Percentiles rank a stretch among this genome's conserved stretches.
Evolutionary conservation across 768 basidiomycete genomes (phyloP).

Genomic region (Hericium coralloides): DNA sequence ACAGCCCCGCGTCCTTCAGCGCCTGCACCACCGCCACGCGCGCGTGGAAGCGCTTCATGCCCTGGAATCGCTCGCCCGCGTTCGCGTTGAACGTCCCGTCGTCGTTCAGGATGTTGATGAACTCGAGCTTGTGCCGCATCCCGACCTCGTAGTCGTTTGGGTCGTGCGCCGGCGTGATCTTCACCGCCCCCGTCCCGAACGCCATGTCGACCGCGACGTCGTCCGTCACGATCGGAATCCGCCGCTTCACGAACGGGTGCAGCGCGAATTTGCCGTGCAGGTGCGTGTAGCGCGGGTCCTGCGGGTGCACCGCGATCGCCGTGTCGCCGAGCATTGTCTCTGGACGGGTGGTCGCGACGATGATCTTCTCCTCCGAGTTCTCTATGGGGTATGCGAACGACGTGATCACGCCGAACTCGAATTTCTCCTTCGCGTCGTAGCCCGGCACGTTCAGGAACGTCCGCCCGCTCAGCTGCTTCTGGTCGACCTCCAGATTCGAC

Average conservation of each 20-base stretch:
- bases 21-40: conserved; percentile 75
- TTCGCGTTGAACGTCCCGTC: conserved; percentile 93
- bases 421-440: conserved; percentile 89
- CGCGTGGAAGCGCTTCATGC: conserved; percentile 98
- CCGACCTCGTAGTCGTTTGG: conserved; percentile 96
- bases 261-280: conserved; percentile 87
- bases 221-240: conserved; percentile 84
- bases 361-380: conserved; percentile 80
- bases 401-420: conserved; percentile 94
- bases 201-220: conserved; percentile 81
- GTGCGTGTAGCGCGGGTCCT: conserved; percentile 87
- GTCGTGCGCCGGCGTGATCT: conserved; percentile 98
- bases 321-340: conserved; percentile 99
- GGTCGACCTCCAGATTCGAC: conserved; percentile 98
- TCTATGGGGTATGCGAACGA: conserved; percentile 95
- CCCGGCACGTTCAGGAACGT: conserved; percentile 88
- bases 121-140: conserved; percentile 74
- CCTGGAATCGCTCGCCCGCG: conserved; percentile 76
- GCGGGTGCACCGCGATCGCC: conserved; percentile 92
- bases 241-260: conserved; percentile 84
- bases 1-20: conserved; percentile 78
- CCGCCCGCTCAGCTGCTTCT: conserved; percentile 78
- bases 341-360: conserved; percentile 95
- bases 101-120: conserved; percentile 93
- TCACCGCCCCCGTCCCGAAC: conserved; percentile 97